These are phyloP conservation scores for Pichia sp. DNA, from an alignment of 1,139 yeast genomes.

Conservation along the genomic window DNA sequence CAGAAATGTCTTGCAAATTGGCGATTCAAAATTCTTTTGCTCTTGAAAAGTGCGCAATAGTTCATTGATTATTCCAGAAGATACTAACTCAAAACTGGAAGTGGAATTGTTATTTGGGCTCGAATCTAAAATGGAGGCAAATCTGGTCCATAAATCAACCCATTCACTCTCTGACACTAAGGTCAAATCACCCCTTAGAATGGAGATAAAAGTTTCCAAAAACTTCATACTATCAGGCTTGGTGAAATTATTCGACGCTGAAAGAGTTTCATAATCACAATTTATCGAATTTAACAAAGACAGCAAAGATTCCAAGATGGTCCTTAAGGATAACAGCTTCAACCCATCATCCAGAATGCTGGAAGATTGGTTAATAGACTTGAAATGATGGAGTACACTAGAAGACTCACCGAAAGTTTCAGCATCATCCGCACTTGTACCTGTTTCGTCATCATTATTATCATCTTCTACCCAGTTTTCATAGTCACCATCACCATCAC, in stretches of 20 bases:
- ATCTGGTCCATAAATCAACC: constrained; percentile 43
- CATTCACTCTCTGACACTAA: constrained; percentile 37
- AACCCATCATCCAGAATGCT: constrained; percentile 12
- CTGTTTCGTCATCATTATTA: constrained; percentile 6
- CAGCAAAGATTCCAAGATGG: constrained; percentile 16
- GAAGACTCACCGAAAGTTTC: constrained; percentile 11
- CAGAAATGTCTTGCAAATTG: constrained; percentile 45
- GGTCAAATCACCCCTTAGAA: constrained; percentile 19
- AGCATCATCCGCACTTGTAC: constrained; percentile 3
- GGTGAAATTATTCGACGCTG: constrained; percentile 17
- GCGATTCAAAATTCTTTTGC: constrained; percentile 27
- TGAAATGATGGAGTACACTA: neutral
- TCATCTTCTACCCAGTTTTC: constrained; percentile 1
- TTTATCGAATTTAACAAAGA: constrained; percentile 15
- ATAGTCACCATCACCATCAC: constrained; percentile 19
- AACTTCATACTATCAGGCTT: constrained; percentile 28
- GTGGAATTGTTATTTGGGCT: constrained; percentile 34
- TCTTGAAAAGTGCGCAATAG: constrained; percentile 42
- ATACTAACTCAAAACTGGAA: constrained; percentile 72
- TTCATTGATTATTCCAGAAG: constrained; percentile 58
- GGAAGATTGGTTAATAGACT: neutral
- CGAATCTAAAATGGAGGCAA: constrained; percentile 34
- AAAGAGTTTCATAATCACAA: constrained; percentile 20
- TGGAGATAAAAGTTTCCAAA: constrained; percentile 30
- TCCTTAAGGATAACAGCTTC: neutral